These are phyloP conservation scores for Arthrobotrys megalospora DNA, from an alignment of 2,329 filamentous ascomycete species.

Conservation along the genomic window DNA sequence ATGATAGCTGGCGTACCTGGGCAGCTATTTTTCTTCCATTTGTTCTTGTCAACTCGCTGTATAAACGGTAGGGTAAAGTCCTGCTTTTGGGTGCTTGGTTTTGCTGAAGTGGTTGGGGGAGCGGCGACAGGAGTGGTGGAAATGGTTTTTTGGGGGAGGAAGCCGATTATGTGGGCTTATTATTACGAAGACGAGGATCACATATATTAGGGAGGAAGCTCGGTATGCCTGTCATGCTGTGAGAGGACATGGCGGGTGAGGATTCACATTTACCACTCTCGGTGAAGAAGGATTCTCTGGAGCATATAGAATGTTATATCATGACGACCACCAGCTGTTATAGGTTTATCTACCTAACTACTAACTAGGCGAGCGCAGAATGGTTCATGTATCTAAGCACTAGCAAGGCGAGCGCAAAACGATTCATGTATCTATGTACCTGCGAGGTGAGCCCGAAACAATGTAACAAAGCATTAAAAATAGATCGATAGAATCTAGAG, in stretches of 20 bases:
- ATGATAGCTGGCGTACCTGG: conserved; percentile 19
- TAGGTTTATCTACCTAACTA: conserved; percentile 13
- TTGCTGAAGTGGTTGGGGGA: background rate
- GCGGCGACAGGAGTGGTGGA: background rate
- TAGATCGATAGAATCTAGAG: background rate
- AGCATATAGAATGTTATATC: background rate
- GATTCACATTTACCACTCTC: conserved; percentile 10
- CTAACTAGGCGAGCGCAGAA: background rate
- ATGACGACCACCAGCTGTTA: background rate
- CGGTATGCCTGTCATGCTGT: conserved; percentile 3
- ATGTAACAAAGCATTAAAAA: background rate
- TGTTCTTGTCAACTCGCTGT: background rate
- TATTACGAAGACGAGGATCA: background rate
- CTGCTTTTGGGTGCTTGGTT: too few species aligned
- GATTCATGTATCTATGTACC: too few species aligned
- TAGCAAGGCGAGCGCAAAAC: too few species aligned
- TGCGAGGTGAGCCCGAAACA: background rate
- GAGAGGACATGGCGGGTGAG: conserved; percentile 6
- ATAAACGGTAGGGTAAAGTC: background rate
- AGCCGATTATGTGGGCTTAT: background rate
- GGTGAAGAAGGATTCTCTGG: conserved; percentile 12
- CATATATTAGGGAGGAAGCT: background rate
- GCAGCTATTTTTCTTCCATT: conserved; percentile 12
- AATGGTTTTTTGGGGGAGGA: background rate
- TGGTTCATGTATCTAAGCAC: too few species aligned